A percentile compares a stretch with the other conserved stretches of the same genome.
These are phyloP conservation scores for Leptographium procerum DNA, from an alignment of 2,329 filamentous ascomycete species.

Conservation along the genomic window DNA sequence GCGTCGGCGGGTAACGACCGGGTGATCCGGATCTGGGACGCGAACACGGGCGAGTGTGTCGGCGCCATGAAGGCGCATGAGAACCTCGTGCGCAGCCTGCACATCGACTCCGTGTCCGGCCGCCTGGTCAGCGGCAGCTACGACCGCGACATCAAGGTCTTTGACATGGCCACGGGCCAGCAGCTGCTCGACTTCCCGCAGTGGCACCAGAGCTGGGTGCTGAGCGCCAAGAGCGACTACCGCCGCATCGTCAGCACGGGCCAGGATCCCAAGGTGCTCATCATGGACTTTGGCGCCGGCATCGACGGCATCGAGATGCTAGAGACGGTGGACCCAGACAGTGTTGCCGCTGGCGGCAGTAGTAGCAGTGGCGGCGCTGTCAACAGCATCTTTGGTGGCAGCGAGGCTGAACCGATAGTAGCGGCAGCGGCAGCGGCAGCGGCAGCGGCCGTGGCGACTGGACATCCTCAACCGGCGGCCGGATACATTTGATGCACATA, in stretches of 20 bases:
- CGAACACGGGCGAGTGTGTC: constrained; percentile 75
- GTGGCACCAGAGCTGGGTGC: constrained; percentile 94
- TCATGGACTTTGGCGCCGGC: constrained; percentile 77
- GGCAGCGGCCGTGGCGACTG: background rate
- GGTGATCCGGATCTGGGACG: constrained; percentile 92
- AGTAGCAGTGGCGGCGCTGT: background rate
- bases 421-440: background rate
- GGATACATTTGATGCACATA: background rate
- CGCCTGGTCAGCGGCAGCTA: constrained; percentile 88
- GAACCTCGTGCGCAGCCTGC: constrained; percentile 76
- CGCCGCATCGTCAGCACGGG: constrained; percentile 88
- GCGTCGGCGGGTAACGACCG: constrained; percentile 93
- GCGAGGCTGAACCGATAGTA: background rate
- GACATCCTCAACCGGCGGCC: background rate
- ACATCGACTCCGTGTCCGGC: constrained; percentile 78
- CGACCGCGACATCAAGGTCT: constrained; percentile 91
- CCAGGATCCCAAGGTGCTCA: constrained; percentile 82
- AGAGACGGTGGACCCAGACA: constrained; percentile 21
- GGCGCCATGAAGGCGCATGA: constrained; percentile 73
- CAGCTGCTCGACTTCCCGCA: constrained; percentile 77
- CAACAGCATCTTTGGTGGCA: too few species aligned
- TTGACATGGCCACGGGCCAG: constrained; percentile 70
- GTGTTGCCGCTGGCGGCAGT: background rate
- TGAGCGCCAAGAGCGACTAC: constrained; percentile 93
- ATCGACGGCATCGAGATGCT: constrained; percentile 47